These are phyloP conservation scores for Rhodomyrtus tomentosa DNA, from an alignment of 345 rosid species.

Conservation along the genomic window DNA sequence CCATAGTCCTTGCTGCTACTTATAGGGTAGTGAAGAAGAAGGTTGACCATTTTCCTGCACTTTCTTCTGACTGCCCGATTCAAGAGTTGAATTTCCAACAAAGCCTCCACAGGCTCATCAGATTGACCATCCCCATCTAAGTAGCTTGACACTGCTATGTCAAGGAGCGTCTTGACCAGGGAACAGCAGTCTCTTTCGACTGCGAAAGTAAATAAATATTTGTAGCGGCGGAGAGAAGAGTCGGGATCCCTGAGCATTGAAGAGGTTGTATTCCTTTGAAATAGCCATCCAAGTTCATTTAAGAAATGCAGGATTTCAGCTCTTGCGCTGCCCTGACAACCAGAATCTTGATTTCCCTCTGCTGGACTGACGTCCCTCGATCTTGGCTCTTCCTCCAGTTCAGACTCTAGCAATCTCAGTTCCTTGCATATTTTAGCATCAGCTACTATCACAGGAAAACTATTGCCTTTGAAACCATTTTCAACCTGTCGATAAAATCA, in stretches of 20 bases:
- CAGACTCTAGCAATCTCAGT: constrained; percentile 59
- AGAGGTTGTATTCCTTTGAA: constrained; percentile 41
- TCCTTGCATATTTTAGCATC: constrained; percentile 72
- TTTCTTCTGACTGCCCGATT: constrained; percentile 69
- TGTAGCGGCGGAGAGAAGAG: constrained; percentile 53
- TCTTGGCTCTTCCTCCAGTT: constrained; percentile 32
- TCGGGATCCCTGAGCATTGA: constrained; percentile 17
- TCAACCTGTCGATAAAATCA: constrained; percentile 42
- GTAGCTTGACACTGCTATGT: constrained; percentile 49
- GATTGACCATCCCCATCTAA: constrained; percentile 23
- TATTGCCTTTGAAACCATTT: constrained; percentile 77
- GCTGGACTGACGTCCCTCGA: constrained; percentile 20
- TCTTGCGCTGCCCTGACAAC: constrained; percentile 33
- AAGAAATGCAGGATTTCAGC: constrained; percentile 64
- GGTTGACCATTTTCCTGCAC: constrained; percentile 52
- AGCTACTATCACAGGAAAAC: constrained; percentile 77
- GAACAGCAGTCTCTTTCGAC: constrained; percentile 67
- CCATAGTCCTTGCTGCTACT: constrained; percentile 8
- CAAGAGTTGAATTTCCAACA: constrained; percentile 58
- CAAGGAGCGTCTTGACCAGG: constrained; percentile 48
- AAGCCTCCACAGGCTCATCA: constrained; percentile 37
- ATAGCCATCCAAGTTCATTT: constrained; percentile 94
- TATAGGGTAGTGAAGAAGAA: constrained; percentile 42
- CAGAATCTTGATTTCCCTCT: constrained; percentile 27
- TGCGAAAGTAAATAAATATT: constrained; percentile 55